Evolutionary conservation across 345 rosid species (phyloP), one percentile per base, ranked within the genome.

Genomic region (Dovyalis caffra): DNA sequence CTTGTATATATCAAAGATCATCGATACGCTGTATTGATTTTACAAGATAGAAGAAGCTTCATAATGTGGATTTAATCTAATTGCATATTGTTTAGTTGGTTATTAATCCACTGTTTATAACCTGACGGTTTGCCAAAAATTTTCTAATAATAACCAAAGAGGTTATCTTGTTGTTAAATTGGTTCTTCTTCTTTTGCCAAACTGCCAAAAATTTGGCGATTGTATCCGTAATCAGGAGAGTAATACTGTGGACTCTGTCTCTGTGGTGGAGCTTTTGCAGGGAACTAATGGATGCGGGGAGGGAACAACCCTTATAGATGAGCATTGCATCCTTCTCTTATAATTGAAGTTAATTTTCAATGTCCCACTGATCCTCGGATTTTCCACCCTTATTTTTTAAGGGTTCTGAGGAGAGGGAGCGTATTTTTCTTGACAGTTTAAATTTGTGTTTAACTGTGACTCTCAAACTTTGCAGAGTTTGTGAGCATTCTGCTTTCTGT

Each of bases 1-100:
- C 74, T 71, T 56, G 81, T 78, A 77, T 66, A 77, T 51, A 79
- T 66, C 64, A 37, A 43, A 61, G 29, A 43, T 66, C 51, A 51
- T 58, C 28, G 64, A 57, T 45, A 61, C 60, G 38, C 14, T 71
- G 53, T 18, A 16, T 67, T 57, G 70, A 37, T 64, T 61, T 76
- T 68, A n/a, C 32, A 23, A 43, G 68, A 56, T 53, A 76, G 66
- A n/a, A n/a, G n/a, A 35, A 79, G 77, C 35, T 32, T 76, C 70
- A 76, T 69, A 12, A 61, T 58, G 65, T 58, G 75, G 76, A 74
- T 77, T 49, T 56, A 56, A 61, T 81, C 70, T 60, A 63, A 57
- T 43, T 68, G 77, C 69, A 76, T 35, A 47, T 32, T 67, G 60
- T 58, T 21, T 47, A 35, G 8, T n/a, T n/a, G n/a, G n/a, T 64